Evolutionary conservation across 352 stramenopile genomes (phyloP), one percentile per base, ranked within the genome.

Genomic region (Elongisporangium senticosum): DNA sequence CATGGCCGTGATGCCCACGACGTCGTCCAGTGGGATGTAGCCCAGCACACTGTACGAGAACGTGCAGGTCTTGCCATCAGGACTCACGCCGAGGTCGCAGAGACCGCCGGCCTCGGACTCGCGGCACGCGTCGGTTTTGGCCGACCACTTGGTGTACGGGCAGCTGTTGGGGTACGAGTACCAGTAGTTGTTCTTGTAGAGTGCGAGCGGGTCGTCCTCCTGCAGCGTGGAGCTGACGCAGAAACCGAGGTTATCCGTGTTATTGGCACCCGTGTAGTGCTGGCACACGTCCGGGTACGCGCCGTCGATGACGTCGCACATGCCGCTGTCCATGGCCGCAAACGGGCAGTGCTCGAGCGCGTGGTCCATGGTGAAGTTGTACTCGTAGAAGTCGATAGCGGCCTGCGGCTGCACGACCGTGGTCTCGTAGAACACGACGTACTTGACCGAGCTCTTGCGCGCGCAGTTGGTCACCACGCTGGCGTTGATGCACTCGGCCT

Each of bases 161-260:
- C 80, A 93, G 22, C 64, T 86, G 58, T 90, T 91, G 2, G 83
- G 83, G 69, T 86, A 93, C 11, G 85, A 95, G 62, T 84, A 91
- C 85, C 83, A 93, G 63, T 81, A 85, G 55, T 83, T 89, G 68
- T 84, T 65, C 11, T 74, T 78, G 71, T 95, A 93, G 43, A 81
- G 85, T 10, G 85, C 85, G 7, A 77, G 63, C 7, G 51, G 26
- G 5, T 93, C 79, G 5, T 62, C 77, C 28, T 79, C 65, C 54
- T 78, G 61, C 0, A 75, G 51, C 1, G 68, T 71, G 23, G 61
- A 67, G 13, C 81, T 75, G 11, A 89, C 61, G 21, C 65, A 88
- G 11, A 78, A 71, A 15, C 81, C 81, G 11, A 89, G 48, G 0
- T 87, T 69, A 0, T 64, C 53, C 53, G 75, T 62, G 11, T 71